Base-by-base conservation (phyloP, 2,329 filamentous ascomycete genomes). In the Exophiala alcalophila region DNA sequence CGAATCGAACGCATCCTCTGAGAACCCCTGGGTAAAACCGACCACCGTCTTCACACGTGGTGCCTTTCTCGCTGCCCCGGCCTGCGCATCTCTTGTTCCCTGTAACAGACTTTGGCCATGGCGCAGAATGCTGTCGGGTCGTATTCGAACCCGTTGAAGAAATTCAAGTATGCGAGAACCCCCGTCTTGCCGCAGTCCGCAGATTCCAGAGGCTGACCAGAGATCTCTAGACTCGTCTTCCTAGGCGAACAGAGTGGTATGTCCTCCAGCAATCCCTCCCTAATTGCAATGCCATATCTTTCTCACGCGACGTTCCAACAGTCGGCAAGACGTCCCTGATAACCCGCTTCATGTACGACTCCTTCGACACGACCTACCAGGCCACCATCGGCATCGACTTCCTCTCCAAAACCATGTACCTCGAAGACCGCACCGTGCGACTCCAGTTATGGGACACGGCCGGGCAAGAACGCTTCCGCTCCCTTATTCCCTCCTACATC, bases 321-420 rank as follows among this genome's bases (percentile, higher is more conserved):
- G 92, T 98, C 60, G 92, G 92, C 65, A 98, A 98, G 74, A 98
- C 92, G 21, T 98, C 92, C 50, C 73, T 98, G 59, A 98, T 98
- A 66, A 98, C 92, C 56, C 84, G 92, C 54, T 98, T 98, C 76
- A 98, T 98, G 92, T 98, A 98, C 77, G 92, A 98, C 70, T 97
- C 92, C 33, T 98, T 98, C 75, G 92, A 98, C 76, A 96, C 94
- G 72, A 97, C 91, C 77, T 98, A 98, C 73, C 92, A 98, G 71
- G 92, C 92, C 44, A 98, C 92, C 26, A 97, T 98, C 63, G 92
- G 92, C 62, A 98, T 98, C 72, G 92, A 98, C 71, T 98, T 98
- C 65, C 80, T 98, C 57, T 96, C 90, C 62, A 98, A 98, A 87
- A 98, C 92, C 41, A 98, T 98, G 94, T 98, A 98, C 70, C 84